Evolutionary conservation across 768 basidiomycete genomes (phyloP).

Genomic region (Exidia glandulosa): DNA sequence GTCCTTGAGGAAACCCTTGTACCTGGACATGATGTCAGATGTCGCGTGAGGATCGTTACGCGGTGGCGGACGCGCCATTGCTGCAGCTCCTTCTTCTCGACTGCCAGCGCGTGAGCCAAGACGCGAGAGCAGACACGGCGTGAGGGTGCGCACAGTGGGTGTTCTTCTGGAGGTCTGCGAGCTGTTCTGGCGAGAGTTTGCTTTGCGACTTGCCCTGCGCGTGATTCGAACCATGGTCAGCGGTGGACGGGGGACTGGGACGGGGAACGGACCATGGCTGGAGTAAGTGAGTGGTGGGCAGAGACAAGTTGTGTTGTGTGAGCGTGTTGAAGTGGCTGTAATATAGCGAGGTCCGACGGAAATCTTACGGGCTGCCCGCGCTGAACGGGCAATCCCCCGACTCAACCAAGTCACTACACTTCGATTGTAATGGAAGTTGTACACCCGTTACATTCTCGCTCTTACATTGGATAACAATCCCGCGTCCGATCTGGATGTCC

Average conservation of each 20-base stretch:
- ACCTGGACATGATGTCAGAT: slow-evolving; percentile 40
- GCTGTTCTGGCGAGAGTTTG: slow-evolving; percentile 89
- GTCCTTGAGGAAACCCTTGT: slow-evolving; percentile 98
- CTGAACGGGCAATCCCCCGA: no score
- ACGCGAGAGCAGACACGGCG: slow-evolving; percentile 39
- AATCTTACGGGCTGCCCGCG: no score
- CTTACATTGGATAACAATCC: no score
- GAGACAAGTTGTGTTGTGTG: background rate
- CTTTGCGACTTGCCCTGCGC: slow-evolving; percentile 90
- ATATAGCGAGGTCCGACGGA: no score
- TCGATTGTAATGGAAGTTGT: no score
- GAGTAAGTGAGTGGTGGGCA: background rate
- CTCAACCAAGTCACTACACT: no score
- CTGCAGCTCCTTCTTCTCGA: slow-evolving; percentile 94
- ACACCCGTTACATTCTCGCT: no score
- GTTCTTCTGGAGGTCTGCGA: slow-evolving; percentile 91
- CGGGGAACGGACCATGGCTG: background rate
- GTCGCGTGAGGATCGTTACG: background rate
- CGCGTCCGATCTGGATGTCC: no score
- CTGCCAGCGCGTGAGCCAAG: slow-evolving; percentile 28
- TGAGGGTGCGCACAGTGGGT: slow-evolving; percentile 81
- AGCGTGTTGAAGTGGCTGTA: no score
- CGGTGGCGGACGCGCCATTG: slow-evolving; percentile 15
- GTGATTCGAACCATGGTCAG: background rate
- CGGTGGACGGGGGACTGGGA: background rate